A percentile compares a stretch with the other conserved stretches of the same genome.
Evolutionary conservation across 202 grass and related monocot species (phyloP).

Genomic region (Carex arenaria): DNA sequence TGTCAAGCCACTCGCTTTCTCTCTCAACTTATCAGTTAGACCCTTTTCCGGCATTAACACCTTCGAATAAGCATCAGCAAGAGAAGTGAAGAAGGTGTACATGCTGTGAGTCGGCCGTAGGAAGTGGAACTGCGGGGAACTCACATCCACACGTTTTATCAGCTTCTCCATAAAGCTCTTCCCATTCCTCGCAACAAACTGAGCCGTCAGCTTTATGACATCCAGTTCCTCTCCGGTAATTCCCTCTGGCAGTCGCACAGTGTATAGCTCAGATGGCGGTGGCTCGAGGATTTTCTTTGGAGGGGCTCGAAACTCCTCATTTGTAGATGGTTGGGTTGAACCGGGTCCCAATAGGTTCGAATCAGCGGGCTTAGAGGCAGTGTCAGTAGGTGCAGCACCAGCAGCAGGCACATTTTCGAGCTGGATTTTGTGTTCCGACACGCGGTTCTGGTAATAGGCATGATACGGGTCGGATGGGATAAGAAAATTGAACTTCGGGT

Average conservation of each 20-base stretch:
- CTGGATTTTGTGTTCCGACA: slow-evolving; percentile 43
- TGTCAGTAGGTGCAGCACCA: neutral
- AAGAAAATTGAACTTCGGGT: slow-evolving; percentile 92
- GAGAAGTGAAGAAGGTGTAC: slow-evolving; percentile 85
- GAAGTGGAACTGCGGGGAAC: slow-evolving; percentile 81
- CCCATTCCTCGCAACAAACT: slow-evolving; percentile 86
- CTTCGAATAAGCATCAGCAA: slow-evolving; percentile 78
- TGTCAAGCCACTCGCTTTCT: slow-evolving; percentile 47
- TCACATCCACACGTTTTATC: slow-evolving; percentile 47
- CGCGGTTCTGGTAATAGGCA: slow-evolving; percentile 76
- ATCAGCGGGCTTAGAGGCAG: slow-evolving; percentile 43
- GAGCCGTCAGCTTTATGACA: slow-evolving; percentile 91
- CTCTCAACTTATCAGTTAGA: slow-evolving; percentile 44
- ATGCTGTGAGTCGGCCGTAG: slow-evolving; percentile 88
- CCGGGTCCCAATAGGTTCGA: slow-evolving; percentile 6
- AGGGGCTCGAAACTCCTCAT: slow-evolving; percentile 48
- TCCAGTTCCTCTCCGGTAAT: slow-evolving; percentile 86
- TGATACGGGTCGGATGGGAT: slow-evolving; percentile 81
- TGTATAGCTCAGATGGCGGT: slow-evolving; percentile 72
- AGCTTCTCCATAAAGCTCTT: slow-evolving; percentile 73
- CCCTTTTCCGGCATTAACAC: slow-evolving; percentile 52
- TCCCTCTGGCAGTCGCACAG: slow-evolving; percentile 70
- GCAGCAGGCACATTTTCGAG: slow-evolving; percentile 13
- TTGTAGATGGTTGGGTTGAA: neutral
- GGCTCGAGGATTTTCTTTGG: slow-evolving; percentile 72